Conservation (phyloP, 2,329 filamentous ascomycete genomes). For the Penicillium sumatraense region DNA sequence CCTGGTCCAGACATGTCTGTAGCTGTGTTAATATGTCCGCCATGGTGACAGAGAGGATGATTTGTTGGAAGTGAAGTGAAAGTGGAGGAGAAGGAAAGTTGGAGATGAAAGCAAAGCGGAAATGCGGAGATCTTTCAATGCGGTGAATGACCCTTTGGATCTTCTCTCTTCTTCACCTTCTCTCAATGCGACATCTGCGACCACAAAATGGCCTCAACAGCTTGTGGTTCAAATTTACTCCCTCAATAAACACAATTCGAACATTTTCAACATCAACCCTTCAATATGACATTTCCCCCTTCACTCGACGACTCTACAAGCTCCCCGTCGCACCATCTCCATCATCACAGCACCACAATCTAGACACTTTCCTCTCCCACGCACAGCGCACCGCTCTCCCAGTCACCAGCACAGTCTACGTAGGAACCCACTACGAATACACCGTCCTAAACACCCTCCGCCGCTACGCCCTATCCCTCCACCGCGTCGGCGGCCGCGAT, state of each 20-base stretch:
- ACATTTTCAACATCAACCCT: slow-evolving; percentile 18
- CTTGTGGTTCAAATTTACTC: neutral
- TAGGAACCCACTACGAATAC: slow-evolving; percentile 55
- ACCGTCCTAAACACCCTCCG: slow-evolving; percentile 46
- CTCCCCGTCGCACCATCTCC: slow-evolving; percentile 39
- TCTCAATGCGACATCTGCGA: slow-evolving; percentile 24
- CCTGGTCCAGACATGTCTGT: slow-evolving; percentile 56
- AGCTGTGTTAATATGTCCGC: slow-evolving; percentile 56
- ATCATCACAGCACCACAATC: slow-evolving; percentile 41
- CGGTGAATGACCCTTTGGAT: slow-evolving; percentile 24
- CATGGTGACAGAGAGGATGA: slow-evolving; percentile 30
- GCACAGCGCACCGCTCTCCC: slow-evolving; percentile 44
- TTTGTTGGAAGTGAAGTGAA: neutral
- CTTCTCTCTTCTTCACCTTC: slow-evolving; percentile 2
- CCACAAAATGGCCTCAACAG: slow-evolving; percentile 18
- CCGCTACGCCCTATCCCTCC: slow-evolving; percentile 43
- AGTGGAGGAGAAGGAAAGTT: neutral
- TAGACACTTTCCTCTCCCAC: slow-evolving; percentile 47
- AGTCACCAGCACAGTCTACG: slow-evolving; percentile 44
- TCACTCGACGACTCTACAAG: slow-evolving; percentile 42
- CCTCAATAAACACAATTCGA: slow-evolving; percentile 1
- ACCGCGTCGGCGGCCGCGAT: slow-evolving; percentile 50
- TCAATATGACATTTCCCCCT: slow-evolving; percentile 27
- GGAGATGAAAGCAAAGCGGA: slow-evolving; percentile 5
- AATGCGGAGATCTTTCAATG: slow-evolving; percentile 31